phyloP scores from a whole-genome alignment of 345 rosid genomes.

The Salix udensis region DNA sequence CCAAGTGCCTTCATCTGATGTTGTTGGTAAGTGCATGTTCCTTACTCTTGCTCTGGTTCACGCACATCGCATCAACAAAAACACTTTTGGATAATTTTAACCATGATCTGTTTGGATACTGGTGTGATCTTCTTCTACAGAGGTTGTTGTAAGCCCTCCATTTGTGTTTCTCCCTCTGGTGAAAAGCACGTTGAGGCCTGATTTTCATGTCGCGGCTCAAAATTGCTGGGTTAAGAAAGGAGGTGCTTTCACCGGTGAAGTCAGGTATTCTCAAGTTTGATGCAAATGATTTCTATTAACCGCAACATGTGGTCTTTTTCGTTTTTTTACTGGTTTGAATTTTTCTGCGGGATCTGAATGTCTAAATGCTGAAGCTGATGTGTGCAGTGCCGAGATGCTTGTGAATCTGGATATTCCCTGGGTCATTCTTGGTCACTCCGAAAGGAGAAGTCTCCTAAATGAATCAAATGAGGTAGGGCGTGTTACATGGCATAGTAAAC shows the following conservation, averaged over 20 bases:
- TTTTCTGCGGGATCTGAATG: neutral
- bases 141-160: constrained; percentile 91
- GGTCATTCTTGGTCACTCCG: constrained; percentile 97
- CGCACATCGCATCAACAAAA: neutral
- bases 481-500: constrained; percentile 8
- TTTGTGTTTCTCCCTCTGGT: constrained; percentile 72
- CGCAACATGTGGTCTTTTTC: neutral
- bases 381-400: constrained; percentile 87
- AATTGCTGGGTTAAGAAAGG: constrained; percentile 97
- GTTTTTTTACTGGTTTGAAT: too few relatives aligned
- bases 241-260: constrained; percentile 94
- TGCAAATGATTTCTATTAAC: neutral
- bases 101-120: neutral
- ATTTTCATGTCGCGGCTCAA: constrained; percentile 83
- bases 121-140: constrained; percentile 29
- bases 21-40: constrained; percentile 51
- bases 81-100: neutral
- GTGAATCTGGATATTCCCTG: constrained; percentile 70
- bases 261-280: constrained; percentile 44
- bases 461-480: constrained; percentile 66
- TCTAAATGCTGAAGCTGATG: neutral
- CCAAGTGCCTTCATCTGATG: constrained; percentile 68
- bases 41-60: neutral
- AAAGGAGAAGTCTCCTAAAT: constrained; percentile 61
- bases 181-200: constrained; percentile 56